Conservation (phyloP, 768 basidiomycete genomes). For the Mycena olivaceomarginata region DNA sequence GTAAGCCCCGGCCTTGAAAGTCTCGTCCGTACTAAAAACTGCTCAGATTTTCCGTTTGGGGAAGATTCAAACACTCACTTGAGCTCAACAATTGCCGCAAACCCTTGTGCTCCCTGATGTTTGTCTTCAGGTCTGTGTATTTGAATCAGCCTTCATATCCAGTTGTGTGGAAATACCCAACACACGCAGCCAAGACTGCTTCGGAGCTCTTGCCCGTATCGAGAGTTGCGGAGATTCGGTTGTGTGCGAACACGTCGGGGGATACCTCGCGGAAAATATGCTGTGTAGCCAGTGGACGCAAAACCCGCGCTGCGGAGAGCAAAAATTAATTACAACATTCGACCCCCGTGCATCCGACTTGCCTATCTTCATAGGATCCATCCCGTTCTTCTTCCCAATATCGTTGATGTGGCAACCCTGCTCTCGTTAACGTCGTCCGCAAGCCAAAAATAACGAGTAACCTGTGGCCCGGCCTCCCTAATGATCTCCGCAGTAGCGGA, state of each 20-base stretch:
- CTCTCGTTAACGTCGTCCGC: not conserved
- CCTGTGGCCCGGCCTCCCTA: slow-evolving; percentile 52
- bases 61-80: not conserved
- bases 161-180: not conserved
- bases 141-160: not conserved
- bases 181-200: slow-evolving; percentile 25
- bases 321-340: not conserved
- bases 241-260: slow-evolving; percentile 53
- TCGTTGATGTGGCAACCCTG: slow-evolving; percentile 55
- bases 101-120: slow-evolving; percentile 45
- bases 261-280: slow-evolving; percentile 55
- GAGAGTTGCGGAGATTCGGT: slow-evolving; percentile 44
- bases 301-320: slow-evolving; percentile 45
- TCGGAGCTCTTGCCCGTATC: slow-evolving; percentile 42
- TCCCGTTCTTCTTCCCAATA: slow-evolving; percentile 48
- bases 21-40: slow-evolving; percentile 43
- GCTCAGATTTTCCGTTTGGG: not conserved
- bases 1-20: slow-evolving; percentile 43
- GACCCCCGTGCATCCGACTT: not conserved
- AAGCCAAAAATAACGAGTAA: slow-evolving; percentile 17
- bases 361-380: slow-evolving; percentile 53
- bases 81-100: slow-evolving; percentile 44
- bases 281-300: slow-evolving; percentile 53
- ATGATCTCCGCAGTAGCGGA: slow-evolving; percentile 54
- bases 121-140: slow-evolving; percentile 42